A percentile compares a stretch with the other conserved stretches of the same genome.
Conservation (phyloP, 805 yeast species). For the Pichia californica region DNA sequence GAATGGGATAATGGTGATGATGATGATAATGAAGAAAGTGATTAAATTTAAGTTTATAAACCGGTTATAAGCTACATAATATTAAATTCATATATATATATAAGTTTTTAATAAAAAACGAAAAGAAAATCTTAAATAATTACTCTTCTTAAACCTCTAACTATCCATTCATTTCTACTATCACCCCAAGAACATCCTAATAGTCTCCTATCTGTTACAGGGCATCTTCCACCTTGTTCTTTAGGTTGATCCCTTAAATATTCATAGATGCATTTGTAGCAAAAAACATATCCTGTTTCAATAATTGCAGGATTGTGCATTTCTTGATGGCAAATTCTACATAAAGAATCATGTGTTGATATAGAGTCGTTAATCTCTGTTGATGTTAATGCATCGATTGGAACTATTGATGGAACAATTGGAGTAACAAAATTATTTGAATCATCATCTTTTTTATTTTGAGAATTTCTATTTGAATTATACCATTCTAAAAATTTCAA, state of each 20-base stretch:
- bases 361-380: conserved; percentile 19
- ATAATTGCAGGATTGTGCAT: conserved; percentile 78
- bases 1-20: conserved; percentile 82
- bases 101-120: neutral
- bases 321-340: conserved; percentile 64
- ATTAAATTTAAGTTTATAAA: neutral
- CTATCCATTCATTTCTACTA: conserved; percentile 57
- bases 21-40: conserved; percentile 23
- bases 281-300: conserved; percentile 87
- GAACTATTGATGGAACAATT: conserved; percentile 5
- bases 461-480: conserved; percentile 66
- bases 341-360: conserved; percentile 29
- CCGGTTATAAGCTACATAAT: neutral
- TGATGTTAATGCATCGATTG: conserved; percentile 1
- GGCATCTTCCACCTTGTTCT: conserved; percentile 66
- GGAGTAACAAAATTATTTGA: conserved; percentile 14
- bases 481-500: conserved; percentile 92
- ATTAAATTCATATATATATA: neutral
- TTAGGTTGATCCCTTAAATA: conserved; percentile 46
- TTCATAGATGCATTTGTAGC: conserved; percentile 78
- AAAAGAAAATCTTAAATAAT: conserved; percentile 37
- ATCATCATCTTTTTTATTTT: conserved; percentile 43
- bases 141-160: conserved; percentile 71
- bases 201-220: conserved; percentile 67
- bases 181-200: conserved; percentile 64